Percentiles rank a stretch among this genome's conserved stretches.
phyloP scores from a whole-genome alignment of 1,284 basidiomycete genomes.

The Stereum hirsutum region DNA sequence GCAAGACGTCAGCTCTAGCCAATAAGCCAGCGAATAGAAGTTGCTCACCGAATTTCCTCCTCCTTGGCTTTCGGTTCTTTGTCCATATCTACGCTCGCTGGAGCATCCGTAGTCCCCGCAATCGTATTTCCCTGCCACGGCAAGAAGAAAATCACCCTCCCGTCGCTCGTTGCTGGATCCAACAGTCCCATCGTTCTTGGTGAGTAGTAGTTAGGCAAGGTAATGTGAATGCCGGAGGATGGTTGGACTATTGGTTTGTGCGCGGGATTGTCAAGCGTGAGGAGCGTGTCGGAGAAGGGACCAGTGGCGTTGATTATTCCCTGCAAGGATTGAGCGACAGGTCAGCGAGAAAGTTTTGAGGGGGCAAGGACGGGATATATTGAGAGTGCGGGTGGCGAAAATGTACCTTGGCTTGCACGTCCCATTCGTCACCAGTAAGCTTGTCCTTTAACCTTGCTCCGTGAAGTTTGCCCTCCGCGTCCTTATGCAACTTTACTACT shows the following conservation, averaged over 20 bases:
- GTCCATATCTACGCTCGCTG: slow-evolving; percentile 65
- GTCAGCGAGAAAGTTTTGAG: slow-evolving; percentile 2
- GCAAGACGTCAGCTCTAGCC: too few relatives aligned
- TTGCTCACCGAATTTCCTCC: slow-evolving; percentile 92
- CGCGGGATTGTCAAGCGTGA: slow-evolving; percentile 78
- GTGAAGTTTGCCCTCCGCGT: slow-evolving; percentile 52
- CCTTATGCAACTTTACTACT: slow-evolving; percentile 76
- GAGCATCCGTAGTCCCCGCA: slow-evolving; percentile 92
- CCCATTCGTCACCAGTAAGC: slow-evolving; percentile 78
- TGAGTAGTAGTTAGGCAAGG: slow-evolving; percentile 94
- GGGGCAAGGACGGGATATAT: too few relatives aligned
- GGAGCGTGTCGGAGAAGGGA: slow-evolving; percentile 85
- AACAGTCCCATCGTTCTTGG: slow-evolving; percentile 93
- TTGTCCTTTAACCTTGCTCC: slow-evolving; percentile 80
- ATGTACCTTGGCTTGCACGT: slow-evolving; percentile 73
- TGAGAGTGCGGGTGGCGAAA: neutral
- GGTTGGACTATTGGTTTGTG: slow-evolving; percentile 88
- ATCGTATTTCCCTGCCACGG: slow-evolving; percentile 99
- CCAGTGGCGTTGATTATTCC: slow-evolving; percentile 97
- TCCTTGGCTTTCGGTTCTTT: slow-evolving; percentile 85
- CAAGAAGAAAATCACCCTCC: slow-evolving; percentile 97
- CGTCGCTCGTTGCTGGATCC: slow-evolving; percentile 93
- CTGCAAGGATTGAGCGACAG: slow-evolving; percentile 20
- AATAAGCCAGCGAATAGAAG: too few relatives aligned
- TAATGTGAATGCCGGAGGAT: slow-evolving; percentile 92